A percentile compares a stretch with the other conserved stretches of the same genome.
Conservation (phyloP, 148 eudicot genomes). For the Suaeda aralocaspica region DNA sequence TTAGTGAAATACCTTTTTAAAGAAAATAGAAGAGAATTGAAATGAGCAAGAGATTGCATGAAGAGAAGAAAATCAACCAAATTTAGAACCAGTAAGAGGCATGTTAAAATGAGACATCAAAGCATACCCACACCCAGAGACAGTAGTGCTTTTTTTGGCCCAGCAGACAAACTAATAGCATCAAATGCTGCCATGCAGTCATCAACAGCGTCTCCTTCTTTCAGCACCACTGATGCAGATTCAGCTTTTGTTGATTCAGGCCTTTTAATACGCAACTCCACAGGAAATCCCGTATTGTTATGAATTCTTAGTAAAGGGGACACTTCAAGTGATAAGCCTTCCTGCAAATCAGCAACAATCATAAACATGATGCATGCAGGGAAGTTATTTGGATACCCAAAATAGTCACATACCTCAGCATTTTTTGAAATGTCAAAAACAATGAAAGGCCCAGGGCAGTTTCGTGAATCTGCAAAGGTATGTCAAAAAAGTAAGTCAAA, state of each 20-base stretch:
- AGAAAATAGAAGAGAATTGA: not conserved
- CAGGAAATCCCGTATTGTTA: conserved; percentile 67
- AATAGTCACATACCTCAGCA: conserved; percentile 51
- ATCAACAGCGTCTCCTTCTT: conserved; percentile 67
- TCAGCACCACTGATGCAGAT: conserved; percentile 59
- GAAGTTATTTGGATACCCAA: not conserved
- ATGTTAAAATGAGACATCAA: not conserved
- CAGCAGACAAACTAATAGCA: conserved; percentile 67
- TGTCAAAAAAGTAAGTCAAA: conserved; percentile 6
- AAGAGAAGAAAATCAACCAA: not conserved
- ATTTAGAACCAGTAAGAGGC: not conserved
- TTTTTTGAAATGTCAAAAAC: conserved; percentile 66
- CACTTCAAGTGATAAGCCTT: conserved; percentile 60
- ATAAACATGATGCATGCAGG: not conserved
- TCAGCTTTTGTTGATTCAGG: conserved; percentile 57
- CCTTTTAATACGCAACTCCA: conserved; percentile 82
- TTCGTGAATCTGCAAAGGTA: conserved; percentile 50
- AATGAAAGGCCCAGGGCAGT: conserved; percentile 77
- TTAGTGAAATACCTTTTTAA: too few species aligned
- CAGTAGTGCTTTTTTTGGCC: conserved; percentile 67
- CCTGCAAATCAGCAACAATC: conserved; percentile 41
- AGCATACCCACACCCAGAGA: conserved; percentile 77
- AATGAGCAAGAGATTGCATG: not conserved
- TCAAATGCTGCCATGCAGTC: conserved; percentile 85
- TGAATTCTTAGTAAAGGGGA: conserved; percentile 82